phyloP scores from a whole-genome alignment of 805 yeast species.

The Nakazawaea holstii region DNA sequence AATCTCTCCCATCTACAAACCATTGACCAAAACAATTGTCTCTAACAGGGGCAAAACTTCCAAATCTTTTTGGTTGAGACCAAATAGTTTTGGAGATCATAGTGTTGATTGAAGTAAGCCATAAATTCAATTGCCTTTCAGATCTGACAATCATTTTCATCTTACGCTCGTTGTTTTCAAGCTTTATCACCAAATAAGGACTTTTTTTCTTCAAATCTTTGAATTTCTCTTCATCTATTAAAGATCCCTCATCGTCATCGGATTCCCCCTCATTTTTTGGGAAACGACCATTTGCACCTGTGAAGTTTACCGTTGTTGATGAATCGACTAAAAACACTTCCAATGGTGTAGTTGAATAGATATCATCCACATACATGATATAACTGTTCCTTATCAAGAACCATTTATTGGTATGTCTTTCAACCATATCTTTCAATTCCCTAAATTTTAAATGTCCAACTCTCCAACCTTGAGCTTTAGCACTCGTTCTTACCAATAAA shows the following conservation, averaged over 20 bases:
- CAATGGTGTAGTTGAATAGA: conserved; percentile 79
- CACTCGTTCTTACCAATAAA: conserved; percentile 72
- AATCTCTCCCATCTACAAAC: conserved; percentile 91
- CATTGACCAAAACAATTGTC: conserved; percentile 85
- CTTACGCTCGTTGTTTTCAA: conserved; percentile 76
- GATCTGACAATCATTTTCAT: conserved; percentile 68
- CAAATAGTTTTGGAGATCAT: conserved; percentile 70
- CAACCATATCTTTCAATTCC: conserved; percentile 82
- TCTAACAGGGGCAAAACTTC: conserved; percentile 90
- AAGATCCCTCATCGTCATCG: conserved; percentile 31
- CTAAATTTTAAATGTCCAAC: conserved; percentile 81
- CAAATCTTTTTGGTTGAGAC: conserved; percentile 72
- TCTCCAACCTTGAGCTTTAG: conserved; percentile 91
- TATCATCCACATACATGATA: conserved; percentile 78
- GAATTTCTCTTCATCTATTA: conserved; percentile 19
- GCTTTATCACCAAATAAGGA: conserved; percentile 47
- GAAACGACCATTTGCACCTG: conserved; percentile 30
- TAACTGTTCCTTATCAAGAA: conserved; percentile 80
- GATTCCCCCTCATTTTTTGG: conserved; percentile 13
- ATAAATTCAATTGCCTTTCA: conserved; percentile 54
- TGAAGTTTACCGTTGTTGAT: conserved; percentile 51
- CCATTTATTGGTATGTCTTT: conserved; percentile 92
- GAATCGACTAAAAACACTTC: conserved; percentile 91
- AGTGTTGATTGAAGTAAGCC: conserved; percentile 68
- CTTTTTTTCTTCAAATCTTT: conserved; percentile 21